These are phyloP conservation scores for Arthrobotrys sinensis DNA, from an alignment of 2,329 filamentous ascomycete genomes.

Conservation along the genomic window DNA sequence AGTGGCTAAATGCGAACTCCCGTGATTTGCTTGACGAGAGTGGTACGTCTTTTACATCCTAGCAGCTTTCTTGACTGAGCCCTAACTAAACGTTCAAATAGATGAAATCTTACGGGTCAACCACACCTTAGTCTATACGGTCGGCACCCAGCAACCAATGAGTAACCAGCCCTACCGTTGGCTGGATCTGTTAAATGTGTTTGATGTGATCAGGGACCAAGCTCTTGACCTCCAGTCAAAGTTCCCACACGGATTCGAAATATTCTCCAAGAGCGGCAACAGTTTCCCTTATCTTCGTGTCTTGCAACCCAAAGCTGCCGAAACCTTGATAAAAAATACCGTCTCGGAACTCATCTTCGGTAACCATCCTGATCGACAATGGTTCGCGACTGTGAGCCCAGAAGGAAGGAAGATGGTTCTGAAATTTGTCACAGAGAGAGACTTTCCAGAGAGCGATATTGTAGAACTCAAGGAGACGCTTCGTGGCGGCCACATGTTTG, in stretches of 20 bases:
- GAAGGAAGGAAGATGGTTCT: constrained; percentile 66
- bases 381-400: constrained; percentile 69
- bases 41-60: constrained; percentile 64
- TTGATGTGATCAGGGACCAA: constrained; percentile 69
- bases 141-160: constrained; percentile 72
- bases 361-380: constrained; percentile 65
- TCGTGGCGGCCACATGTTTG: constrained; percentile 63
- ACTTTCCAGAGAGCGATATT: constrained; percentile 66
- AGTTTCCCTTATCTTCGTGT: constrained; percentile 72
- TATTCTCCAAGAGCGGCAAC: constrained; percentile 64
- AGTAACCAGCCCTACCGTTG: constrained; percentile 74
- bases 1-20: constrained; percentile 69
- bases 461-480: constrained; percentile 66
- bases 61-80: background rate
- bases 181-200: constrained; percentile 72
- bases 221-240: constrained; percentile 65
- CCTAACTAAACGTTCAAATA: constrained; percentile 31
- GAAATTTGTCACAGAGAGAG: constrained; percentile 69
- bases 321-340: constrained; percentile 66
- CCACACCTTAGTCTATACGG: constrained; percentile 77
- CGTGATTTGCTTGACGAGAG: constrained; percentile 77
- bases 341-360: constrained; percentile 68
- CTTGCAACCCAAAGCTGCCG: constrained; percentile 66
- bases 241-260: constrained; percentile 69
- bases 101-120: constrained; percentile 75